Base-by-base conservation (phyloP, 2,329 filamentous ascomycete species). In the Trichoderma aggressivum region DNA sequence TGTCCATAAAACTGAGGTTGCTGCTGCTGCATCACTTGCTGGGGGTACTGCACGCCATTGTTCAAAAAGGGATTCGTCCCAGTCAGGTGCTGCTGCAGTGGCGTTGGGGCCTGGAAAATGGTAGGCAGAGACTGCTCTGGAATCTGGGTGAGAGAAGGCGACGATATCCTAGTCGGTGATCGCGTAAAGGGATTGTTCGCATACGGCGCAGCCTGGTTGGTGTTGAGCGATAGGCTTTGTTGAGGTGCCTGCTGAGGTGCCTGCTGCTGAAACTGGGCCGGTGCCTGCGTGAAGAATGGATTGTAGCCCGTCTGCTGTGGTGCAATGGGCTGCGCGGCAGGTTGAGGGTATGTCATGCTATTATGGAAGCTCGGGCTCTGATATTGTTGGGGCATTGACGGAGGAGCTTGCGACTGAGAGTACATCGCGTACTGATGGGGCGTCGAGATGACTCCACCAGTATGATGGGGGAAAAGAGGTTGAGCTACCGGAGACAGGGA, bases 381-480 rank as follows among this genome's bases (percentile, higher is more conserved):
- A 60, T 83, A 85, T 67, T 79, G 78, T 36, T 84, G 84, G 4
- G 80, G 78, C 26, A 77, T 81, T 36, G 84, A 77, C 16, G 82
- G 82, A 7, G 82, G 76, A 34, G 83, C 84, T 7, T 85, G 82
- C 6, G 81, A 76, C 11, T 81, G 74, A 71, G 84, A 82, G 71
- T 85, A 86, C 36, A 78, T 74, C 28, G 79, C 73, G 72, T 83
- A 83, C 53, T 82, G 81, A 47, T 82, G 75, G 32, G 74, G 73
- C 74, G 83, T 85, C 18, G 80, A 80, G 73, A 80, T 82, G 74
- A 86, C 74, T 26, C 89, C 92, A 68, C 92, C 92, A 1, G 92
- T 94, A 68, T 91, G 90, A 76, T 94, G 89, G 8, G 92, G 91
- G 78, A 94, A 94, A 34, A 94, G 83, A 47, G 88, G 88, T 74